A percentile compares a stretch with the other conserved stretches of the same genome.
Evolutionary conservation across 1,284 basidiomycete genomes (phyloP).

Genomic region (Cystobasidium sp.): DNA sequence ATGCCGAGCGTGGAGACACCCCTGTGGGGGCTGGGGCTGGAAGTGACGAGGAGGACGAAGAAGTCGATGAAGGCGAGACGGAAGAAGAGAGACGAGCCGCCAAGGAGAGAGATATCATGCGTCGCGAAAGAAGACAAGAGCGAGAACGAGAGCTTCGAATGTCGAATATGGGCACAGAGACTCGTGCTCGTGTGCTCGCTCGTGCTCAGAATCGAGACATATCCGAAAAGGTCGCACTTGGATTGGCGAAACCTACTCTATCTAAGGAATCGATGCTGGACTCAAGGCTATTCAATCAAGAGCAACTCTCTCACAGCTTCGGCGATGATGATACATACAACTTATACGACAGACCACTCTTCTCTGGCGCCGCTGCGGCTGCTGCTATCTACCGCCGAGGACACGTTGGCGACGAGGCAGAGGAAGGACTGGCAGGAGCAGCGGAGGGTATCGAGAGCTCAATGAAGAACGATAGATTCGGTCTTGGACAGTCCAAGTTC

Average conservation of each 20-base stretch:
- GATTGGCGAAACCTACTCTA: slow-evolving; percentile 91
- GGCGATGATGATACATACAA: slow-evolving; percentile 92
- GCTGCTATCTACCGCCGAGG: slow-evolving; percentile 95
- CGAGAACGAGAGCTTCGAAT: slow-evolving; percentile 97
- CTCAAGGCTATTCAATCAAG: slow-evolving; percentile 95
- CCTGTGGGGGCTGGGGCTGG: slow-evolving; percentile 23
- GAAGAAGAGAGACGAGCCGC: slow-evolving; percentile 81
- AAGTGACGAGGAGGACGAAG: slow-evolving; percentile 58
- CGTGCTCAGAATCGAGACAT: slow-evolving; percentile 96
- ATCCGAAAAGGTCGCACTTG: slow-evolving; percentile 97
- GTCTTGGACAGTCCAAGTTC: slow-evolving; percentile 85
- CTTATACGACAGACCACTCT: slow-evolving; percentile 91
- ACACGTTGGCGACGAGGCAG: slow-evolving; percentile 74
- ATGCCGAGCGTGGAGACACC: slow-evolving; percentile 62
- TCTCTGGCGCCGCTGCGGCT: slow-evolving; percentile 92
- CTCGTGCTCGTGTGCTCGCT: slow-evolving; percentile 91
- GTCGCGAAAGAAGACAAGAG: slow-evolving; percentile 87
- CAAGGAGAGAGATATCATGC: slow-evolving; percentile 84
- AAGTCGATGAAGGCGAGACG: slow-evolving; percentile 60
- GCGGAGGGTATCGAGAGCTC: slow-evolving; percentile 90
- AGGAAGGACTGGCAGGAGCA: slow-evolving; percentile 82
- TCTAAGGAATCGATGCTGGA: slow-evolving; percentile 97
- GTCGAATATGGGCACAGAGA: slow-evolving; percentile 98
- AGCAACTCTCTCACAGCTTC: slow-evolving; percentile 77
- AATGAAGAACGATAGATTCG: slow-evolving; percentile 91